Evolutionary conservation across 2,329 filamentous ascomycete species (phyloP).

Genomic region (Alternaria rosae): DNA sequence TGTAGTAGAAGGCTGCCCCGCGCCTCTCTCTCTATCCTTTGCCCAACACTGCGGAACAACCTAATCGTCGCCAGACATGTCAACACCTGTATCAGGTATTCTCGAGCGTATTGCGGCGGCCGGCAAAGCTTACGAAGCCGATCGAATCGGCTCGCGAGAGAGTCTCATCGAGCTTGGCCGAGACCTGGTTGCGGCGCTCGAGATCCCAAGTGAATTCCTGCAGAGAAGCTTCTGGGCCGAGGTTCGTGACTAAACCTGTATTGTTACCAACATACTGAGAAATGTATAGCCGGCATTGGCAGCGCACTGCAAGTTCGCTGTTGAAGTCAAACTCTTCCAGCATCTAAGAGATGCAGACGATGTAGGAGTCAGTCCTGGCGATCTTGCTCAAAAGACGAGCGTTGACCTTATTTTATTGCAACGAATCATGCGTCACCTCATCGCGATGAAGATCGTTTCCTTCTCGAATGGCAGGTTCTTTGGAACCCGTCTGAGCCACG

Average conservation of each 20-base stretch:
- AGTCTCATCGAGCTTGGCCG: slow-evolving; percentile 48
- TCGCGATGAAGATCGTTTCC: slow-evolving; percentile 49
- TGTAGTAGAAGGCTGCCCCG: not conserved
- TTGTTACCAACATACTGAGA: not conserved
- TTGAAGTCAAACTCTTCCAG: slow-evolving; percentile 49
- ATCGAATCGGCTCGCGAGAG: slow-evolving; percentile 48
- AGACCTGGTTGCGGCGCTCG: slow-evolving; percentile 45
- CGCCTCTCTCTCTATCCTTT: not conserved
- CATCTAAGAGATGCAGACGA: slow-evolving; percentile 36
- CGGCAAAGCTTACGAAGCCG: slow-evolving; percentile 41
- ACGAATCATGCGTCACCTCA: slow-evolving; percentile 50
- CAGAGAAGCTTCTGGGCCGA: slow-evolving; percentile 52
- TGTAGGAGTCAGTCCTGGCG: slow-evolving; percentile 29
- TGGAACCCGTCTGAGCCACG: slow-evolving; percentile 42
- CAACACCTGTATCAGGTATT: slow-evolving; percentile 22
- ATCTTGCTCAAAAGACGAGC: slow-evolving; percentile 40
- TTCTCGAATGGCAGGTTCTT: slow-evolving; percentile 36
- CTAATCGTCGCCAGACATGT: not conserved
- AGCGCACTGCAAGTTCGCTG: slow-evolving; percentile 48
- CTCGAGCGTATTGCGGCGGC: slow-evolving; percentile 24
- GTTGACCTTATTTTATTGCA: slow-evolving; percentile 37
- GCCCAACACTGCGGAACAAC: not conserved
- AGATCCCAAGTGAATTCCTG: slow-evolving; percentile 50
- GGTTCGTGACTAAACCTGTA: slow-evolving; percentile 31
- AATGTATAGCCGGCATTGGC: slow-evolving; percentile 44